phyloP scores from a whole-genome alignment of 805 yeast species.

The Schwanniomyces sp. region DNA sequence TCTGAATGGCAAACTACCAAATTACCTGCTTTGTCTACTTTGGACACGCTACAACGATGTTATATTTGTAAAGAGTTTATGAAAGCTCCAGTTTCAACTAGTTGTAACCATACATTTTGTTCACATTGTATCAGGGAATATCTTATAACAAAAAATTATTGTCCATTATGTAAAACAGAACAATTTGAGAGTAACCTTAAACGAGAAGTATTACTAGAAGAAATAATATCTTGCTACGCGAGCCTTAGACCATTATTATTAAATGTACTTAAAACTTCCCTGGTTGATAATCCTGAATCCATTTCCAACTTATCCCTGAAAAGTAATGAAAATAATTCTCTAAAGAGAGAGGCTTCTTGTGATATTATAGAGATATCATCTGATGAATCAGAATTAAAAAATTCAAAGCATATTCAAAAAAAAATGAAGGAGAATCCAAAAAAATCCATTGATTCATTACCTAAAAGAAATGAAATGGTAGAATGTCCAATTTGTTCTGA shows the following conservation, averaged over 20 bases:
- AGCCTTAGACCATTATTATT: conserved; percentile 41
- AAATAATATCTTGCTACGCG: conserved; percentile 55
- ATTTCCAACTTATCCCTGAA: not conserved
- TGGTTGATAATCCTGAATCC: not conserved
- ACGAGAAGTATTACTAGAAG: conserved; percentile 71
- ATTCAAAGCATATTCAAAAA: conserved; percentile 7
- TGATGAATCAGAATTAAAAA: conserved; percentile 5
- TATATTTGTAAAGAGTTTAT: conserved; percentile 85
- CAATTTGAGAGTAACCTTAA: conserved; percentile 68
- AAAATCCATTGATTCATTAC: conserved; percentile 12
- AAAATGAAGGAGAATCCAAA: not conserved
- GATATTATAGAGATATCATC: conserved; percentile 14
- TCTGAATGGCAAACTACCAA: conserved; percentile 63
- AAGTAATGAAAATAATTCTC: conserved; percentile 1
- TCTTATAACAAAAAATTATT: conserved; percentile 55
- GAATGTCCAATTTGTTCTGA: conserved; percentile 70
- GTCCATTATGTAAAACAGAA: conserved; percentile 78
- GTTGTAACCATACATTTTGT: conserved; percentile 89
- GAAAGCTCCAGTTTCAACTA: conserved; percentile 76
- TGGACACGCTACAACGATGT: conserved; percentile 77
- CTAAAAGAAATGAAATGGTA: conserved; percentile 30
- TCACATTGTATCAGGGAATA: conserved; percentile 80
- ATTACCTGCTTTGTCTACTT: conserved; percentile 54
- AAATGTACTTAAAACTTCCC: conserved; percentile 18
- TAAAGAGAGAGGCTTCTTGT: conserved; percentile 9